Percentiles rank a stretch among this genome's conserved stretches.
phyloP scores from a whole-genome alignment of 768 basidiomycete genomes.

The Russula brevipes region DNA sequence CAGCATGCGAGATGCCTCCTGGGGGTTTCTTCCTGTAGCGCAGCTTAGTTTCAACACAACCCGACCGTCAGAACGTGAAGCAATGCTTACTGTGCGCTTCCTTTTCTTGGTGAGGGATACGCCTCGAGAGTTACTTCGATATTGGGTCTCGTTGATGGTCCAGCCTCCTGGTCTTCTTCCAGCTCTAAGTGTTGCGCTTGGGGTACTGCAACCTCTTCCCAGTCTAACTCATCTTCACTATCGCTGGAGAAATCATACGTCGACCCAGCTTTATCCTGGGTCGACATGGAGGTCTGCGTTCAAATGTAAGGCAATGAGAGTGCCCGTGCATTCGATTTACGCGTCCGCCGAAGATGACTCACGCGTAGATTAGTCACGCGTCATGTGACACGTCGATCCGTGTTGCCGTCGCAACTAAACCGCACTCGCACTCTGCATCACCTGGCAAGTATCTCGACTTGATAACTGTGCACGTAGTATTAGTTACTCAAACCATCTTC shows the following conservation, averaged over 20 bases:
- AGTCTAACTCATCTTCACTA: constrained; percentile 24
- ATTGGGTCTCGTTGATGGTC: constrained; percentile 35
- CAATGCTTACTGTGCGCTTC: constrained; percentile 43
- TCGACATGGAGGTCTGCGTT: constrained; percentile 13
- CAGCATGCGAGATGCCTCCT: constrained; percentile 47
- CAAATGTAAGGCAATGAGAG: not conserved
- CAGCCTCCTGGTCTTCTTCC: constrained; percentile 25
- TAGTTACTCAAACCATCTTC: not conserved
- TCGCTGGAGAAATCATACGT: not conserved
- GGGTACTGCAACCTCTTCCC: constrained; percentile 25
- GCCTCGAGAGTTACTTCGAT: constrained; percentile 71
- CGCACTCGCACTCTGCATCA: not conserved
- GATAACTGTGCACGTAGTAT: not conserved
- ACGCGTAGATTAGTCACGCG: not conserved
- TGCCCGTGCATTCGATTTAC: not conserved
- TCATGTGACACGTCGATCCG: not conserved
- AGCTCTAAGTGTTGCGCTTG: not conserved
- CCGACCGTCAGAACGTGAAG: not conserved
- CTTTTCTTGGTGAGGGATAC: constrained; percentile 37
- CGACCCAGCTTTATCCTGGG: not conserved
- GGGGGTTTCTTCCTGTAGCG: constrained; percentile 36
- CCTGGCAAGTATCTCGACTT: constrained; percentile 7
- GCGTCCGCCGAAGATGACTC: not conserved
- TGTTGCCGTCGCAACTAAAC: not conserved
- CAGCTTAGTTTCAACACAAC: not conserved